Percentiles rank a stretch among this genome's conserved stretches.
Conservation (phyloP, 345 rosid species). For the Eucalyptus sideroxylon region DNA sequence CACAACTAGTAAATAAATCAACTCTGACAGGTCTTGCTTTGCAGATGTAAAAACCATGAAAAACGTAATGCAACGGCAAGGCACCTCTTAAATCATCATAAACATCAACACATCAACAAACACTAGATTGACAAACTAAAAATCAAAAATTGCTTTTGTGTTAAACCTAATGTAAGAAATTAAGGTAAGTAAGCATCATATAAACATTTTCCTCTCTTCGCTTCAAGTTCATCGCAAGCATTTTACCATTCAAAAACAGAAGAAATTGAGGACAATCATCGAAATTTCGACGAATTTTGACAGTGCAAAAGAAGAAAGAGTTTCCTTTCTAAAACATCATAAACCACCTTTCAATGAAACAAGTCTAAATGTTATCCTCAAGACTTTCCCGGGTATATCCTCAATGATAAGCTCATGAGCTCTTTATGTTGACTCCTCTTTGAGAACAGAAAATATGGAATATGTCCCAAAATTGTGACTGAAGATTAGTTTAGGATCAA, state of each 20-base stretch:
- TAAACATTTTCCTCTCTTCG: background rate
- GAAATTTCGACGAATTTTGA: background rate
- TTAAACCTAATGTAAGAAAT: background rate
- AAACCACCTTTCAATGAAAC: background rate
- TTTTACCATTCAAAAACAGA: background rate
- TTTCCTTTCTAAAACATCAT: background rate
- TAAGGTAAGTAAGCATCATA: background rate
- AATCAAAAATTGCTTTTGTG: background rate
- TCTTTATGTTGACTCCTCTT: slow-evolving; percentile 44
- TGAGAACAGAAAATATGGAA: slow-evolving; percentile 13
- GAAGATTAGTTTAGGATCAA: background rate
- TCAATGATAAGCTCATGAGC: background rate
- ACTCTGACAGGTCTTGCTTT: background rate
- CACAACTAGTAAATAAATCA: background rate
- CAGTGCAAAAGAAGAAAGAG: background rate
- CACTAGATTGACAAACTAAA: background rate
- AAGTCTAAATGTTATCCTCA: background rate
- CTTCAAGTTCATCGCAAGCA: background rate
- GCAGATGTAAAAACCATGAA: background rate
- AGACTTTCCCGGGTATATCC: background rate
- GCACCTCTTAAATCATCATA: background rate
- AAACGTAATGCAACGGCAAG: background rate
- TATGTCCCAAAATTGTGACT: background rate
- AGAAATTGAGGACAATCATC: background rate
- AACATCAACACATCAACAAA: background rate